Conservation (phyloP, 306 rosid species). For the Medicago truncatula region DNA sequence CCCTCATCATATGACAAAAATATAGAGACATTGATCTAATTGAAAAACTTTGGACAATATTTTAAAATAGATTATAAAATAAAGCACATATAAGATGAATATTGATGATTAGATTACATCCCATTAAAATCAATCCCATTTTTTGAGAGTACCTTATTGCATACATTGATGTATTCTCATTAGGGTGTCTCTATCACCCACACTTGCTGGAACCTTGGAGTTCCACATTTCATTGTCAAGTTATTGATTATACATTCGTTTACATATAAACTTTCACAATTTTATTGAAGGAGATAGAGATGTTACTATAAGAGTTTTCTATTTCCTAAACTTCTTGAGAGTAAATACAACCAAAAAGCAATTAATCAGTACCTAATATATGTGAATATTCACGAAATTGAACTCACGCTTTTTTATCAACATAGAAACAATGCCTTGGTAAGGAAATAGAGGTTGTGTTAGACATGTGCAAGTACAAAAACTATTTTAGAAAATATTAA, state of each 20-base stretch:
- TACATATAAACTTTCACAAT: conserved; percentile 10
- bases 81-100: too few relatives aligned
- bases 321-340: conserved; percentile 13
- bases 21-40: too few relatives aligned
- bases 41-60: too few relatives aligned
- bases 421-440: neutral
- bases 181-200: conserved; percentile 36
- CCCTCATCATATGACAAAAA: too few relatives aligned
- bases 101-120: too few relatives aligned
- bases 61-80: too few relatives aligned
- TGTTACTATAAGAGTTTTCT: neutral
- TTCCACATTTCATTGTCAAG: conserved; percentile 1
- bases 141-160: neutral
- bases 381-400: neutral
- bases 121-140: too few relatives aligned
- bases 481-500: neutral
- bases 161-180: neutral
- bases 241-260: conserved; percentile 16
- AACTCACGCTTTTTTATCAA: neutral
- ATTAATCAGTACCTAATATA: neutral
- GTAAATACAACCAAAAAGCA: conserved; percentile 14
- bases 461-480: conserved; percentile 1
- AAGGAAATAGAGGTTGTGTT: neutral
- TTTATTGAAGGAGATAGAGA: neutral
- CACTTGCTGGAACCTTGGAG: neutral